These are phyloP conservation scores for Solanum pinnatisectum DNA, from an alignment of 257 asterid genomes.

Conservation along the genomic window DNA sequence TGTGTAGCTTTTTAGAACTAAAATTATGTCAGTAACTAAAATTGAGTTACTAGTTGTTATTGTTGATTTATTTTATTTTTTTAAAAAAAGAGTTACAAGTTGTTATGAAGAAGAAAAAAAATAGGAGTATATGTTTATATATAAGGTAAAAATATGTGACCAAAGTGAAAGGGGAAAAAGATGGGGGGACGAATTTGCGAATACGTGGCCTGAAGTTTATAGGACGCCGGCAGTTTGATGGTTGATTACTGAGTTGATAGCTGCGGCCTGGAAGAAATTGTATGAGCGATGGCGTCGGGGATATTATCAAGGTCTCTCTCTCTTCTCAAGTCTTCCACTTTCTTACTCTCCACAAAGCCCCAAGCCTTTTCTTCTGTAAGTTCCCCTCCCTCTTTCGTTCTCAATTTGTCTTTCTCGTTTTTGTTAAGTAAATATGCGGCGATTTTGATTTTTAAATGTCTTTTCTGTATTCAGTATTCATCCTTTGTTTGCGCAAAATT, in stretches of 20 bases:
- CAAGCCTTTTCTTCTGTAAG: constrained; percentile 45
- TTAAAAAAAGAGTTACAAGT: background rate
- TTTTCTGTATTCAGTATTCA: background rate
- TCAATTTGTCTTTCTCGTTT: no score
- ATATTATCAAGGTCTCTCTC: constrained; percentile 49
- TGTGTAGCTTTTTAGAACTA: background rate
- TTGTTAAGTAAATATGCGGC: no score
- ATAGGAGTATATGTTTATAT: no score
- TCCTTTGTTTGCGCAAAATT: background rate
- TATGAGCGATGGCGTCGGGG: constrained; percentile 43
- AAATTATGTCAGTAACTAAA: background rate
- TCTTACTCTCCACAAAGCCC: constrained; percentile 9
- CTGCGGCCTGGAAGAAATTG: background rate
- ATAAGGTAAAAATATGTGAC: background rate
- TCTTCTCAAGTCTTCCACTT: constrained; percentile 19
- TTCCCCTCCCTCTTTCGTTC: background rate
- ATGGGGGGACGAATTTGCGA: background rate
- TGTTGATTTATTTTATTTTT: background rate
- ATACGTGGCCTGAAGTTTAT: background rate
- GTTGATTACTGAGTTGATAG: no score
- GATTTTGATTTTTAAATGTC: no score
- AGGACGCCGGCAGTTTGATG: background rate
- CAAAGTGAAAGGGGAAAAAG: background rate
- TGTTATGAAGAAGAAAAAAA: no score
- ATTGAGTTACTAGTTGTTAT: background rate